Evolutionary conservation across 306 rosid species (phyloP).

Genomic region (Ochetophila trinervis): DNA sequence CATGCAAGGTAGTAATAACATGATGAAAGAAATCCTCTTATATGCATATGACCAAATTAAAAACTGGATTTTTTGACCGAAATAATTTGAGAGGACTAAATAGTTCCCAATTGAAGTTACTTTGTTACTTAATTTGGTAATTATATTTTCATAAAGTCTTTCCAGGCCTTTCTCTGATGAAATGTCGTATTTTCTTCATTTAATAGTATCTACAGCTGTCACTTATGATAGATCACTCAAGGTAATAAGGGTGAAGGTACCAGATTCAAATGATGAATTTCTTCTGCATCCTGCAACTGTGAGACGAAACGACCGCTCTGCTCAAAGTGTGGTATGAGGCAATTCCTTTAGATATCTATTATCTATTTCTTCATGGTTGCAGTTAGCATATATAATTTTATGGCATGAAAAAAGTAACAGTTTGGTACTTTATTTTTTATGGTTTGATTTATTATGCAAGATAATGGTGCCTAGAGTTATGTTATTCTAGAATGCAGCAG

Average conservation of each 20-base stretch:
- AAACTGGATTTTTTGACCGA: too few relatives aligned
- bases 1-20: too few relatives aligned
- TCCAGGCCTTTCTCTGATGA: slow-evolving; percentile 17
- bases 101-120: not conserved
- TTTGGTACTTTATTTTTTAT: not conserved
- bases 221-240: slow-evolving; percentile 77
- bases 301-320: slow-evolving; percentile 95
- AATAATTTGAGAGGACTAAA: not conserved
- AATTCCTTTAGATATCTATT: slow-evolving; percentile 13
- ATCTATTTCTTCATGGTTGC: not conserved
- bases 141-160: not conserved
- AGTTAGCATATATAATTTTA: not conserved
- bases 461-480: not conserved
- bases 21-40: too few relatives aligned
- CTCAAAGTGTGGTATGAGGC: slow-evolving; percentile 88
- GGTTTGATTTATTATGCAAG: too few relatives aligned
- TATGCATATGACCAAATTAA: too few relatives aligned
- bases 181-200: slow-evolving; percentile 11
- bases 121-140: not conserved
- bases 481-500: not conserved
- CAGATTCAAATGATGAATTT: slow-evolving; percentile 85
- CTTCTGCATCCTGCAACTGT: slow-evolving; percentile 95
- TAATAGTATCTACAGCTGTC: slow-evolving; percentile 95
- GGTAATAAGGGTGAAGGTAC: slow-evolving; percentile 91
- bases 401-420: not conserved